Conservation (phyloP, 805 yeast species). For the Jamesozyma hellenica region DNA sequence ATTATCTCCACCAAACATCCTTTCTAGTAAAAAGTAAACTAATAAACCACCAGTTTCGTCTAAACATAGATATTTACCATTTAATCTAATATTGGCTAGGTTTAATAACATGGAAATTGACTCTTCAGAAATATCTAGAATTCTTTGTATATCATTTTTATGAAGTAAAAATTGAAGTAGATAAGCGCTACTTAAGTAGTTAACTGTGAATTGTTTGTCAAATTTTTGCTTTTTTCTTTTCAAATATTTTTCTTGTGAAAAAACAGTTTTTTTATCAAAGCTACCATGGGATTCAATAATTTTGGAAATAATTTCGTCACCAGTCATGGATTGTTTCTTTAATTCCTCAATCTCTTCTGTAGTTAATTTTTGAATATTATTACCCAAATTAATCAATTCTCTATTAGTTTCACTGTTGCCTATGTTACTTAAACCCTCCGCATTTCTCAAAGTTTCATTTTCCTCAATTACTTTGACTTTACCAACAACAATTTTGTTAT, state of each 20-base stretch:
- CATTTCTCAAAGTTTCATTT: slow-evolving; percentile 6
- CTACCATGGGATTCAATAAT: slow-evolving; percentile 78
- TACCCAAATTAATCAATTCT: slow-evolving; percentile 56
- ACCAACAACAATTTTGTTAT: slow-evolving; percentile 9
- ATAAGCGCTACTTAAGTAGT: slow-evolving; percentile 59
- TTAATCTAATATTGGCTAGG: slow-evolving; percentile 75
- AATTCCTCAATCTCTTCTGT: slow-evolving; percentile 76
- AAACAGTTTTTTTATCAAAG: slow-evolving; percentile 79
- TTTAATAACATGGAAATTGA: slow-evolving; percentile 67
- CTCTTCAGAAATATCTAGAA: slow-evolving; percentile 79
- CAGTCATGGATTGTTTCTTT: slow-evolving; percentile 61
- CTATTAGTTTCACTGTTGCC: slow-evolving; percentile 51
- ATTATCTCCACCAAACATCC: slow-evolving; percentile 53
- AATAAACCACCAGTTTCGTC: slow-evolving; percentile 96
- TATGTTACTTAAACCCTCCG: slow-evolving; percentile 18
- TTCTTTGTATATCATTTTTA: slow-evolving; percentile 58
- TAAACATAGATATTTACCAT: slow-evolving; percentile 76
- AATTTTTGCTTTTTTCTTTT: slow-evolving; percentile 89
- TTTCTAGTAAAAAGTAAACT: slow-evolving; percentile 74
- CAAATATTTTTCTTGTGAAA: slow-evolving; percentile 84
- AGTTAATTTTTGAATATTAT: slow-evolving; percentile 60
- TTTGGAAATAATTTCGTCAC: slow-evolving; percentile 68
- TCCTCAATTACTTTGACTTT: slow-evolving; percentile 15
- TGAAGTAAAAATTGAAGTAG: slow-evolving; percentile 66
- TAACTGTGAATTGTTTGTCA: slow-evolving; percentile 74